These are phyloP conservation scores for Axilococcus clingmanii DNA, from an alignment of 139 green algal species.

Conservation along the genomic window DNA sequence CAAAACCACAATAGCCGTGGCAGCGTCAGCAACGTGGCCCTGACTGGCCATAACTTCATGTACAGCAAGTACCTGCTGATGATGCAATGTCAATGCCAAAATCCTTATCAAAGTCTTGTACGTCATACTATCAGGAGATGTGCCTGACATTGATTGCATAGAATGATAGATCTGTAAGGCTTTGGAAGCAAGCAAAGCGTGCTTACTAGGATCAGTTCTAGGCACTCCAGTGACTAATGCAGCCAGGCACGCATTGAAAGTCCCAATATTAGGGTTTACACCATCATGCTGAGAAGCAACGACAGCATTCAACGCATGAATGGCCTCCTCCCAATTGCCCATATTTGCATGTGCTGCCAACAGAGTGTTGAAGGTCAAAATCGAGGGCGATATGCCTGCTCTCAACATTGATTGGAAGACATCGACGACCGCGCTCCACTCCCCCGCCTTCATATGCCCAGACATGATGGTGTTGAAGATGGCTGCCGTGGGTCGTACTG, in stretches of 20 bases:
- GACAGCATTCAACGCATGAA: conserved; percentile 12
- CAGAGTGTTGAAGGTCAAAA: conserved; percentile 21
- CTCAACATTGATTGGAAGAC: conserved; percentile 17
- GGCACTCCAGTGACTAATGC: conserved; percentile 6
- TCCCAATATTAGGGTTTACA: conserved; percentile 9
- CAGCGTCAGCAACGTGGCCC: conserved; percentile 7
- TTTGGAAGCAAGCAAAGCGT: conserved; percentile 6
- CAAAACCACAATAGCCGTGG: conserved; percentile 9
- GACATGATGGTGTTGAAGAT: conserved; percentile 62
- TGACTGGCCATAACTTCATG: conserved; percentile 14
- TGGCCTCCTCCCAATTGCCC: conserved; percentile 20
- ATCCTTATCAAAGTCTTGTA: conserved; percentile 6
- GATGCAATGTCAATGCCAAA: conserved; percentile 4
- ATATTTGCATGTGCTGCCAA: conserved; percentile 5
- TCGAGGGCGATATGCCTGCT: conserved; percentile 3
- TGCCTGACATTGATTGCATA: conserved; percentile 10
- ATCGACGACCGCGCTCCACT: neutral
- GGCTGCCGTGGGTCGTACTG: conserved; percentile 44
- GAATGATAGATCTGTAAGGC: conserved; percentile 18
- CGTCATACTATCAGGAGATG: conserved; percentile 8
- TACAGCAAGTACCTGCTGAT: conserved; percentile 13
- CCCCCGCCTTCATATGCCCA: conserved; percentile 27
- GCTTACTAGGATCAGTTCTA: neutral
- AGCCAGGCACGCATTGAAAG: conserved; percentile 11
- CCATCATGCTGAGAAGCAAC: conserved; percentile 10